Base-by-base conservation (phyloP, 306 rosid genomes). In the Pterocarpus santalinus region DNA sequence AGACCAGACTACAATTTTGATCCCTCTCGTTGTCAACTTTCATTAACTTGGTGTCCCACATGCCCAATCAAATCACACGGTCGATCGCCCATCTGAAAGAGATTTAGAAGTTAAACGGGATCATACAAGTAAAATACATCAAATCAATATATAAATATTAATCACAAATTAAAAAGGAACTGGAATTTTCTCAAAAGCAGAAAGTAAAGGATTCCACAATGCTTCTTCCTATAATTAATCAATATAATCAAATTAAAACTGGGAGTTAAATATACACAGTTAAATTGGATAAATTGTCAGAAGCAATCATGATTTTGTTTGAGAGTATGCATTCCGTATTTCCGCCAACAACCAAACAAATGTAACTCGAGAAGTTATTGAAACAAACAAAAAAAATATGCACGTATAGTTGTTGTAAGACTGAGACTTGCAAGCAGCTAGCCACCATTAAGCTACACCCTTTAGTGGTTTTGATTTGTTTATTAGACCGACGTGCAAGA, bases 11-110 rank as follows among this genome's bases (percentile, higher is more conserved):
- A 67, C 58, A 15, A 39, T 53, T 55, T 12, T 53, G 56, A 65
- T 76, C 17, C 7, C 51, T n/a, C 52, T 77, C 66, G 32, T 65
- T 77, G 7, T 67, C 82, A 68, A 56, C n/a, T 66, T 47, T 65
- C 7, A n/a, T 38, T 32, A 38, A 65, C 6, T 41, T 44, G 30
- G 16, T 46, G 74, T 46, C 58, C 55, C 47, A 34, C 8, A 34
- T 36, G 47, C 34, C 33, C 52, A 17, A 36, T 28, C 47, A 11
- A 63, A 15, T 67, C 72, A 13, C 53, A 41, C 28, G 14, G 5
- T 65, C 70, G 11, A 53, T 51, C 7, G 56, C 39, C 32, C 39
- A 30, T 32, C 32, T 22, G 32, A 58, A 41, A 43, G 52, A 30
- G 17, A 75, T 61, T 33, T 43, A 32, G n/a, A 44, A 38, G 55